Evolutionary conservation across 345 rosid species (phyloP), one percentile per base, ranked within the genome.

Genomic region (Reutealis trisperma): DNA sequence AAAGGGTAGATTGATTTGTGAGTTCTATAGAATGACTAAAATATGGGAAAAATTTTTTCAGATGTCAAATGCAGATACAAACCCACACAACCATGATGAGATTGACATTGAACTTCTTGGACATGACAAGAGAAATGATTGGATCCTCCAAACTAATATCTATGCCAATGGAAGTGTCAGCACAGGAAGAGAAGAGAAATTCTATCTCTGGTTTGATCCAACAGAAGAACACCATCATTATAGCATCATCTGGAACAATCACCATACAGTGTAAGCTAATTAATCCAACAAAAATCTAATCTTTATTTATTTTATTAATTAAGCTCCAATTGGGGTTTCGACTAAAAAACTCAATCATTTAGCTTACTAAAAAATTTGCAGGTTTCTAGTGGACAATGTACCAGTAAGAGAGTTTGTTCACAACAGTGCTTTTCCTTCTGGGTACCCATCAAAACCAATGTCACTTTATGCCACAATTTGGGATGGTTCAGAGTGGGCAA

Each of bases 401-500:
- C 98, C 98, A 49, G 89, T 93, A 41, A 86, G 98, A 71, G 90
- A 95, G 47, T 89, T 91, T 66, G 88, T 87, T 2, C 78, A 77
- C 72, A 88, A 75, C 11, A 88, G 85, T 7, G 89, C 85, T 27
- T 89, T 81, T 83, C 81, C 87, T 2, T 72, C 82, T 5, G 84
- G 70, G 0, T 91, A 90, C 41, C 99, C 99, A 34, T 88, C 91
- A 62, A 95, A 92, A 82, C 92, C 97, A 21, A 93, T 95, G 98
- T 89, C 92, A 1, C 41, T 93, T 3, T 89, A 90, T 25, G 82
- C 88, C 22, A 92, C 98, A 14, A 89, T 95, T 75, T 95, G 99
- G 99, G 99, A 95, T 63, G 99, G 93, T 9, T 95, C 99, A 25
- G 85, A 90, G 5, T 95, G 99, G 99, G 99, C 99, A 63, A 95